phyloP scores from a whole-genome alignment of 148 eudicot species.

The Limonium bicolor region DNA sequence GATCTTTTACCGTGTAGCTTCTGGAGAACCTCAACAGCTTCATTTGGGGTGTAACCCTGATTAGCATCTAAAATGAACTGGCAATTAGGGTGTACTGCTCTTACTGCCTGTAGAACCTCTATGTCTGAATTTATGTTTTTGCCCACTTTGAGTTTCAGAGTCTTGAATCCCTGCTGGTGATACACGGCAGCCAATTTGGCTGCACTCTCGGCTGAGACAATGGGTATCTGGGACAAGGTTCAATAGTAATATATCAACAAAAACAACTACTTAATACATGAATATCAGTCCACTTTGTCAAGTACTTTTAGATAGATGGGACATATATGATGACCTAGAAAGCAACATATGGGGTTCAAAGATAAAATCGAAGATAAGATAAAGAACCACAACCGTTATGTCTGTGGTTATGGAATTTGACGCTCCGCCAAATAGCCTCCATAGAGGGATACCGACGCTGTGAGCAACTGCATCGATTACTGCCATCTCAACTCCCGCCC shows the following conservation, averaged over 20 bases:
- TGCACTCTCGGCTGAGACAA: conserved; percentile 51
- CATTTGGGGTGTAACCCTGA: conserved; percentile 61
- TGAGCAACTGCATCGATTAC: conserved; percentile 82
- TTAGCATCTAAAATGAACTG: conserved; percentile 75
- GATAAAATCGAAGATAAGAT: background rate
- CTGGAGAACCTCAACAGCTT: conserved; percentile 71
- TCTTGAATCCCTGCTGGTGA: conserved; percentile 52
- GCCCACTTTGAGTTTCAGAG: conserved; percentile 85
- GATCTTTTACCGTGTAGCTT: conserved; percentile 38
- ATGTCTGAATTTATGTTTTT: conserved; percentile 55
- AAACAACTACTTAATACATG: too few relatives aligned
- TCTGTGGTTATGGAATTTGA: conserved; percentile 61
- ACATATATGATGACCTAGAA: too few relatives aligned
- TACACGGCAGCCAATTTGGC: conserved; percentile 57
- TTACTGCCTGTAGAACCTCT: conserved; percentile 59
- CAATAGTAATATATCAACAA: too few relatives aligned
- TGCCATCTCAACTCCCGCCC: conserved; percentile 96
- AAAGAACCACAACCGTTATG: conserved; percentile 50
- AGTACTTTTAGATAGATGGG: too few relatives aligned
- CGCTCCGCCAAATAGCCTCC: conserved; percentile 84
- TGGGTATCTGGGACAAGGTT: conserved; percentile 48
- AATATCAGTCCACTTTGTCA: too few relatives aligned
- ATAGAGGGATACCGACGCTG: conserved; percentile 61
- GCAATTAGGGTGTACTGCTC: conserved; percentile 50
- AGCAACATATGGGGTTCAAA: background rate